Evolutionary conservation across 257 asterid species (phyloP), one percentile per base, ranked within the genome.

Genomic region (Solanum microdontum): DNA sequence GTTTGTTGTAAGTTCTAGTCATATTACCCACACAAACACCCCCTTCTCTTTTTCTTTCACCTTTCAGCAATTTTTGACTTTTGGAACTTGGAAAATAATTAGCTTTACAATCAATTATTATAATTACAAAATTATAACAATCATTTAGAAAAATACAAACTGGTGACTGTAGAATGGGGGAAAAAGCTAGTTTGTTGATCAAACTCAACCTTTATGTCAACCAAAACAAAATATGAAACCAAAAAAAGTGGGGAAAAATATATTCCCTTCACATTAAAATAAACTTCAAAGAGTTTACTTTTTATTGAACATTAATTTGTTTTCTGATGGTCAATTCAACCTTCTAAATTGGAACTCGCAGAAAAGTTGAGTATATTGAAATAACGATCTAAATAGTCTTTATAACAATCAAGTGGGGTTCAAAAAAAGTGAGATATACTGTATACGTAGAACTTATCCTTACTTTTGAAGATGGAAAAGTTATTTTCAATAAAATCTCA

Each of bases 381-480:
- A 68, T 7, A 2, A 68, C 17, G 0, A 68, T 28, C 1, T 2
- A 68, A 68, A 28, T 64, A 1, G 1, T 11, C 72, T 24, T n/a
- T 24, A 24, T 64, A 64, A 64, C 33, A 11, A 24, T 24, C 33
- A 66, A 24, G 19, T 66, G 2, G 9, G 33, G 4, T 66, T 24
- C 8, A 4, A 45, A 8, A 60, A 62, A 11, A 23, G 70, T 62
- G 70, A 8, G 26, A 2, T 45, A 45, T 45, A 12, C 2, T 5
- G 6, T 60, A 9, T 11, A 64, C 2, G 8, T 26, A 2, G 17
- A 24, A 2, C 1, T n/a, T 64, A 64, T 1, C 5, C 8, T 26
- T 12, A 26, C 4, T 24, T 26, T 26, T 3, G 21, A 5, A 2
- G 10, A 13, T 12, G 1, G 0, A 12, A 1, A 66, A 2, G 0